A percentile compares a stretch with the other conserved stretches of the same genome.
phyloP scores from a whole-genome alignment of 23 red algal genomes.

The Gracilaria gracilis region DNA sequence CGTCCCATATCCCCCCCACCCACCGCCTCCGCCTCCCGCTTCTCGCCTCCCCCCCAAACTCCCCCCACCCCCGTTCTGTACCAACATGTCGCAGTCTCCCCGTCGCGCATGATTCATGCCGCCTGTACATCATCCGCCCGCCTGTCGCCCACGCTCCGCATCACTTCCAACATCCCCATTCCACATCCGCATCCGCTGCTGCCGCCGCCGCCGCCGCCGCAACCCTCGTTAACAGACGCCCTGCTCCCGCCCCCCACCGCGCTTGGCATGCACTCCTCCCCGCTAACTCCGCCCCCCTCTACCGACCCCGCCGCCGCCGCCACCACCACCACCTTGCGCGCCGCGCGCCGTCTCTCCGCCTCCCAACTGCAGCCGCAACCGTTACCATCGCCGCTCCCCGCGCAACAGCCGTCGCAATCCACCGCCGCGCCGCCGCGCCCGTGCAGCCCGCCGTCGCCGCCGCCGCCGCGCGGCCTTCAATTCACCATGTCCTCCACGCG shows the following conservation, averaged over 20 bases:
- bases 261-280: conserved; percentile 1
- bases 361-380: conserved; percentile 16
- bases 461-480: not conserved
- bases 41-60: not conserved
- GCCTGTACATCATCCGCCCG: not conserved
- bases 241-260: not conserved
- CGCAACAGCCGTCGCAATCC: not conserved
- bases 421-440: no score
- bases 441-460: not conserved
- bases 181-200: no score
- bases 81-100: not conserved
- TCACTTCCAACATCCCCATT: not conserved
- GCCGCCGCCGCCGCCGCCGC: not conserved
- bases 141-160: not conserved
- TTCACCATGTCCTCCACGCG: not conserved
- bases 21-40: not conserved
- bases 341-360: conserved; percentile 4
- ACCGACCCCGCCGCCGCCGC: not conserved
- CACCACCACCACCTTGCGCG: not conserved
- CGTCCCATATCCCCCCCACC: not conserved
- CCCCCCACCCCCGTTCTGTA: not conserved
- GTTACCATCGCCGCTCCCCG: not conserved
- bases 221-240: conserved; percentile 16
- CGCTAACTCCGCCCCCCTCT: not conserved
- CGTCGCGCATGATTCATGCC: conserved; percentile 21